These are phyloP conservation scores for Berkeleyomyces rouxiae DNA, from an alignment of 2,329 filamentous ascomycete species.

Conservation along the genomic window DNA sequence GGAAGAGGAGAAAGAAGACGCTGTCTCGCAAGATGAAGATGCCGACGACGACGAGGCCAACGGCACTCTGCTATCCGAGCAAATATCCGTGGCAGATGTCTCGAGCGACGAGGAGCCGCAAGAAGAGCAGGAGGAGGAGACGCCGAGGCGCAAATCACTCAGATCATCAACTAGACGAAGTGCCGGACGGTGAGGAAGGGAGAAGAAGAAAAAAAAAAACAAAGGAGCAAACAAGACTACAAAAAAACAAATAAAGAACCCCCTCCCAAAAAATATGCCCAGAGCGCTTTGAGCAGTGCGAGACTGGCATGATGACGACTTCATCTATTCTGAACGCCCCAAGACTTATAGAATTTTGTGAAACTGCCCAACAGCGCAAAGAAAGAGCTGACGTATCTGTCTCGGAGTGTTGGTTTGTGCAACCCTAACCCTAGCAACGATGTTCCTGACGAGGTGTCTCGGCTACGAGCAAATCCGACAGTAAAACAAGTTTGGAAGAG, in stretches of 20 bases:
- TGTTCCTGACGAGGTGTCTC: too few relatives aligned
- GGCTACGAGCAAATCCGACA: too few relatives aligned
- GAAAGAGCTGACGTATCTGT: too few relatives aligned
- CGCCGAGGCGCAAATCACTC: conserved; percentile 3
- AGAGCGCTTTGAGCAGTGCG: not conserved
- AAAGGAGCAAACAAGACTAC: not conserved
- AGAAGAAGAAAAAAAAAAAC: conserved; percentile 2
- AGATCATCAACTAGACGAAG: conserved; percentile 5
- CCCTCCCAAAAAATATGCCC: not conserved
- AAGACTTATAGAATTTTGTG: too few relatives aligned
- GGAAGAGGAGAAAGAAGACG: conserved; percentile 17
- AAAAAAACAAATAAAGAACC: not conserved
- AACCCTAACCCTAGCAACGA: too few relatives aligned
- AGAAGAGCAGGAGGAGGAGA: not conserved
- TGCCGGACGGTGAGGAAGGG: conserved; percentile 4
- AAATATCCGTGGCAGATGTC: not conserved
- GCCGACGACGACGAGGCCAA: not conserved
- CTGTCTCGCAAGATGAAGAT: conserved; percentile 18
- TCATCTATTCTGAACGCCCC: not conserved
- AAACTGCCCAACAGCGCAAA: too few relatives aligned
- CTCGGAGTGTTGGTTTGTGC: too few relatives aligned
- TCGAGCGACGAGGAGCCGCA: conserved; percentile 1
- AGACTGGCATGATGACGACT: not conserved
- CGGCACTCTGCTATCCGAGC: not conserved
- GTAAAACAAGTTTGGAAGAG: too few relatives aligned